Evolutionary conservation across 768 basidiomycete species (phyloP), one percentile per base, ranked within the genome.

Genomic region (Clavaria fumosa): DNA sequence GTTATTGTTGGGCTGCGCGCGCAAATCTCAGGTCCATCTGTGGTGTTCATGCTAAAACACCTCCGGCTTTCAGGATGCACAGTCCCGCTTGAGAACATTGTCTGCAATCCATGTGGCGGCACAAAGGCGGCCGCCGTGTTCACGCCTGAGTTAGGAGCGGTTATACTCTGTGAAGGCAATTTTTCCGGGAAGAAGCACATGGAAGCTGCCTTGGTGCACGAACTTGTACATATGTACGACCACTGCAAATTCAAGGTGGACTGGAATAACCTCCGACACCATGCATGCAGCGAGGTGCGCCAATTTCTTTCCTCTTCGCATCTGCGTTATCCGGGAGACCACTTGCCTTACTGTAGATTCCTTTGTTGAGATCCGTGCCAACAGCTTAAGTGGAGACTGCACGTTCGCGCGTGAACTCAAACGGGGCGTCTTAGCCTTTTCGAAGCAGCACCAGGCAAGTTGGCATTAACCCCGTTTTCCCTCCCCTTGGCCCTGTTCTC

Each of bases 201-300:
- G 81, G 90, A 97, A 56, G 74, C 86, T 50, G 93, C 91, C 21
- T 62, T 99, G 23, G 70, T 82, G 15, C 95, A 99, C 51, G 95
- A 99, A 53, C 70, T 97, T 32, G 59, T 97, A 18, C 95, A 97
- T 52, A 77, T 89, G 70, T 97, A 84, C 53, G 95, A 99, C 55
- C 84, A 93, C 44, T 83, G 85, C 58, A 75, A 76, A 56, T 97
- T 97, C 62, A 84, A 88, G 43, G 82, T 95, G 1, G 76, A 95
- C 54, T 95, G 86, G 90, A 58, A 56, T 33, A 82, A 97, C 57
- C 53, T 97, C 39, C 62, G 88, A 41, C 90, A 95, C 61, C 89
- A 95, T 53, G 95, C 93, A 2, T 99, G 95, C 55, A 89, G 83
- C 50, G 93, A 97, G 73, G 93, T 93, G 45, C n/a, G n/a, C n/a